Percentiles rank a stretch among this genome's conserved stretches.
Evolutionary conservation across 2,329 filamentous ascomycete species (phyloP).

Genomic region (Ophiocordyceps camponoti-saundersi): DNA sequence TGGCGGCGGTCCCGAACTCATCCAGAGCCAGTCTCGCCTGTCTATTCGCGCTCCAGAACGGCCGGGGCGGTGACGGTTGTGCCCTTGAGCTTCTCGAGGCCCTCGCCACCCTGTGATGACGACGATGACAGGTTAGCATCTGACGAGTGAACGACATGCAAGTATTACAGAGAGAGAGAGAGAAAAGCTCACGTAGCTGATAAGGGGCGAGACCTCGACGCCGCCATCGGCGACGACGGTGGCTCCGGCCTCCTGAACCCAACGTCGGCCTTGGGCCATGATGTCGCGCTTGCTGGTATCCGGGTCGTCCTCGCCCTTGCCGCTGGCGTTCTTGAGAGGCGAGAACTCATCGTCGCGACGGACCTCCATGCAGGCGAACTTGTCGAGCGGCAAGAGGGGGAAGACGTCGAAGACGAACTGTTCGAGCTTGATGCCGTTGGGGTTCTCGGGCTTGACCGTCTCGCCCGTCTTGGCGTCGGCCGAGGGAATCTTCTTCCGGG

Average conservation of each 20-base stretch:
- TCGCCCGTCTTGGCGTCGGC: slow-evolving; percentile 62
- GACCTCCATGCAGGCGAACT: slow-evolving; percentile 93
- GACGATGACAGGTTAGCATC: not conserved
- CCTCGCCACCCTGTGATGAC: slow-evolving; percentile 39
- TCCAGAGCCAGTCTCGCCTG: not conserved
- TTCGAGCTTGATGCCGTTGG: slow-evolving; percentile 97
- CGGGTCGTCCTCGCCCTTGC: slow-evolving; percentile 80
- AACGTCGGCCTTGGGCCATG: slow-evolving; percentile 74
- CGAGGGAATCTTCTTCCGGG: slow-evolving; percentile 93
- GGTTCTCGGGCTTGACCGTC: slow-evolving; percentile 76
- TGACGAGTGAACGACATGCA: not conserved
- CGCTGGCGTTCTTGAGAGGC: slow-evolving; percentile 77
- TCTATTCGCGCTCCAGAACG: slow-evolving; percentile 28
- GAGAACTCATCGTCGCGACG: slow-evolving; percentile 96
- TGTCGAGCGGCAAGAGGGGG: slow-evolving; percentile 66
- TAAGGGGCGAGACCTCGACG: slow-evolving; percentile 78
- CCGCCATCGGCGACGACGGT: slow-evolving; percentile 53
- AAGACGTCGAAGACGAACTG: slow-evolving; percentile 99
- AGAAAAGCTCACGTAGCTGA: slow-evolving; percentile 74
- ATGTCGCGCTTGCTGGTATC: slow-evolving; percentile 87
- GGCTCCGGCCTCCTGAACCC: slow-evolving; percentile 66
- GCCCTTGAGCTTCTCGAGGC: slow-evolving; percentile 37
- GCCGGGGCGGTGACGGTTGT: slow-evolving; percentile 35
- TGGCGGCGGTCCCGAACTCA: too few species aligned
- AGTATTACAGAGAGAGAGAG: not conserved